Evolutionary conservation across 2,329 filamentous ascomycete species (phyloP).

Genomic region (Claviceps monticola): DNA sequence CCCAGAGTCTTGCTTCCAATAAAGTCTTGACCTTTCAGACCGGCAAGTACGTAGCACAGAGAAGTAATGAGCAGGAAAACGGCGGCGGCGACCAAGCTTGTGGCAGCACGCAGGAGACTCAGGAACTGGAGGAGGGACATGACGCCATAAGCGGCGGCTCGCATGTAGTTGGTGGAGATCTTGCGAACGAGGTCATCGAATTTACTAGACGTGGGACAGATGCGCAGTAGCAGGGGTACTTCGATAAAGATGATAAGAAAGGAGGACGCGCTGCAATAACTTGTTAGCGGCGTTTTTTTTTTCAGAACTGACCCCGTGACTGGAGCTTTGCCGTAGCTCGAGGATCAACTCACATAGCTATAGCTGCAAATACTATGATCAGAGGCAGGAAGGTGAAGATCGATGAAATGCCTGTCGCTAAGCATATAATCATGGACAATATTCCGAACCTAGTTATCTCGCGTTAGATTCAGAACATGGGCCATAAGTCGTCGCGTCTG

Average conservation of each 20-base stretch:
- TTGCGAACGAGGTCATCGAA: conserved; percentile 85
- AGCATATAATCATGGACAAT: conserved; percentile 55
- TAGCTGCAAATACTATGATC: conserved; percentile 37
- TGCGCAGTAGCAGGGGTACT: conserved; percentile 86
- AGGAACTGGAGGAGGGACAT: conserved; percentile 81
- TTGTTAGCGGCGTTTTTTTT: not conserved
- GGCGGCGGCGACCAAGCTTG: conserved; percentile 73
- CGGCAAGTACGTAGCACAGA: conserved; percentile 68
- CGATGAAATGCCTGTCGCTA: conserved; percentile 55
- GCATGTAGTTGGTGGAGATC: conserved; percentile 94
- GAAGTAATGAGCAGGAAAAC: conserved; percentile 66
- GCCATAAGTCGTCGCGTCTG: not conserved
- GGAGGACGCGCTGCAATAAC: conserved; percentile 43
- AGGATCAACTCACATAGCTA: conserved; percentile 35
- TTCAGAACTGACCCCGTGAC: not conserved
- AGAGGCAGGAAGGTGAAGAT: conserved; percentile 41
- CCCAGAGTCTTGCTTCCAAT: conserved; percentile 92
- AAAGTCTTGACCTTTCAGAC: conserved; percentile 71
- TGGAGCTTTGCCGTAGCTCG: not conserved
- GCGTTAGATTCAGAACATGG: conserved; percentile 2
- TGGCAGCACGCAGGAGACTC: conserved; percentile 50
- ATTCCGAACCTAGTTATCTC: conserved; percentile 46
- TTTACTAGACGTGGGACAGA: conserved; percentile 83
- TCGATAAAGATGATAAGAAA: conserved; percentile 75
- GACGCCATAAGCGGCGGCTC: conserved; percentile 68